Evolutionary conservation across 1,284 basidiomycete genomes (phyloP), one percentile per base, ranked within the genome.

Genomic region (Pseudomicrostroma phylloplanum): DNA sequence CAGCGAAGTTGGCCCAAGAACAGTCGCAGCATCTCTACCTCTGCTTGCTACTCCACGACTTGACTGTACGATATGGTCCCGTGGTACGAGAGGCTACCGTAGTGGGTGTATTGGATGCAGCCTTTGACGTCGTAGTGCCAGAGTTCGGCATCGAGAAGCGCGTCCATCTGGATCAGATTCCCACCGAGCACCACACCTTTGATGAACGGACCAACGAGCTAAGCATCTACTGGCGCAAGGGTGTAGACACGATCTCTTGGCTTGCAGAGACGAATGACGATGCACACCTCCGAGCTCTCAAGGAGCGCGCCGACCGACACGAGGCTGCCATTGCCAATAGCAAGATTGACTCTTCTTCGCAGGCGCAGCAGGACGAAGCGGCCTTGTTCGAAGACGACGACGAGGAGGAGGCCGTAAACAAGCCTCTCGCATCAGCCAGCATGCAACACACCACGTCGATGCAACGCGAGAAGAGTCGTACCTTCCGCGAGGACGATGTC

Each of bases 71-170:
- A 56, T 96, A 92, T 79, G 94, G 96, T 9, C 92, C 94, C 48
- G 94, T 98, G 66, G 82, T 97, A 61, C 70, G 71, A 63, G 87
- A 89, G 71, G 96, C 92, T 17, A 89, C 88, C 67, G 94, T 99
- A 62, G 90, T 96, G 62, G 88, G 88, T 59, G 94, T 98, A 19
- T 84, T 96, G 36, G 93, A 97, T 74, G 88, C 91, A 61, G 93
- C 94, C 0, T 97, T 98, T 71, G 96, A 99, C 78, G 92, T 98
- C 48, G 82, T 91, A 30, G 85, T 92, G 55, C 90, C 91, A 56
- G 92, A 96, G 77, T 94, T 96, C 75, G 90, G 91, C 55, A 93
- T 98, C 72, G 96, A 98, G 83, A 98, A 98, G 84, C 86, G 94
- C 55, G 92, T 97, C 1, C 94, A 98, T 75, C 90, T 94, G 55